Conservation (phyloP, 768 basidiomycete genomes). For the Chiua virens region DNA sequence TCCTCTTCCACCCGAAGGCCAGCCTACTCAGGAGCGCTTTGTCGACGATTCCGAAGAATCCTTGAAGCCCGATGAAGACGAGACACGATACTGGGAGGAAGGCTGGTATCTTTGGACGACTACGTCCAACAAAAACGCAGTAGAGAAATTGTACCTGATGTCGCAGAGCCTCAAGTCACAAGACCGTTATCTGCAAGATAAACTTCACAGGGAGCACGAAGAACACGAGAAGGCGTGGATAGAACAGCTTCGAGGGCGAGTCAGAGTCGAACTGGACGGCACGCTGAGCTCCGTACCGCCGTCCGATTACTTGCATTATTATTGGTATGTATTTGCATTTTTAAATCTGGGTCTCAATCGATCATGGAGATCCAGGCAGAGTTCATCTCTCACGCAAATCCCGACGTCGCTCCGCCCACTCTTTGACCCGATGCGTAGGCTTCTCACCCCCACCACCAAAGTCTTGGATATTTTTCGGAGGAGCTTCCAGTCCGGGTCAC, state of each 20-base stretch:
- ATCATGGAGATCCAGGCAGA: constrained; percentile 34
- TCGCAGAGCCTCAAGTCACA: constrained; percentile 51
- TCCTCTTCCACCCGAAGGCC: constrained; percentile 68
- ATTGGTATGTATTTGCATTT: constrained; percentile 40
- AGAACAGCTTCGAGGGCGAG: constrained; percentile 20
- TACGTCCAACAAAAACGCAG: constrained; percentile 48
- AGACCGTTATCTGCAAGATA: constrained; percentile 31
- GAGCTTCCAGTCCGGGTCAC: constrained; percentile 57
- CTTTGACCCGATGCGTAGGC: constrained; percentile 48
- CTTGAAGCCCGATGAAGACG: constrained; percentile 31
- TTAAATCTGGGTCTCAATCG: neutral
- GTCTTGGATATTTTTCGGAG: constrained; percentile 52
- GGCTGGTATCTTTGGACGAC: constrained; percentile 78
- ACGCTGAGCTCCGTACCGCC: constrained; percentile 28
- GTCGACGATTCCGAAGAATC: constrained; percentile 10
- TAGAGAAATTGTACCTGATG: constrained; percentile 63
- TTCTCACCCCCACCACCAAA: constrained; percentile 57
- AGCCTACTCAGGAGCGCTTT: constrained; percentile 35
- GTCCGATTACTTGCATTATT: constrained; percentile 22
- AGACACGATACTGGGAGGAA: constrained; percentile 62
- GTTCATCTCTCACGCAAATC: constrained; percentile 56
- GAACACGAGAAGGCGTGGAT: constrained; percentile 49
- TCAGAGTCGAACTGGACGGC: constrained; percentile 27
- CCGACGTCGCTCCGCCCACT: constrained; percentile 58
- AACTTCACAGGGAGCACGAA: constrained; percentile 45